Conservation (phyloP, 129 eudicot genomes). For the Scalesia atractyloides region DNA sequence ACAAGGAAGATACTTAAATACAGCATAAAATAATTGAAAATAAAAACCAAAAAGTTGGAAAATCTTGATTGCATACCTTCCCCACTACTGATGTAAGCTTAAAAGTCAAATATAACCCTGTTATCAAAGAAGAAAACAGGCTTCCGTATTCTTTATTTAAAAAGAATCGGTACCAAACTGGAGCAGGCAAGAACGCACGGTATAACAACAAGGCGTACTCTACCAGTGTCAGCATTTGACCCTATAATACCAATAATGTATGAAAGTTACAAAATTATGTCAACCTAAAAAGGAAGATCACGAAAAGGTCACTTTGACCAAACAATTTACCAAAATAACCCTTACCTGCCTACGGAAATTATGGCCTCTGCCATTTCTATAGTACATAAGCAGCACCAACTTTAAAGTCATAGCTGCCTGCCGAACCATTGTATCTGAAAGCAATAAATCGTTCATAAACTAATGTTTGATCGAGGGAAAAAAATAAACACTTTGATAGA, state of each 20-base stretch:
- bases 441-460: constrained; percentile 19
- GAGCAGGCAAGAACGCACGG: constrained; percentile 72
- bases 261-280: constrained; percentile 11
- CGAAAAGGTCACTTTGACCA: neutral
- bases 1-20: constrained; percentile 11
- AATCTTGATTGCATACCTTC: constrained; percentile 38
- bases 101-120: constrained; percentile 62
- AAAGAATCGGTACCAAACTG: constrained; percentile 75
- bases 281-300: neutral
- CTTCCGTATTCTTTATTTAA: constrained; percentile 71
- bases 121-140: constrained; percentile 63
- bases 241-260: constrained; percentile 30
- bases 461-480: neutral
- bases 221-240: constrained; percentile 66
- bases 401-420: constrained; percentile 76
- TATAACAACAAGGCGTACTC: constrained; percentile 57
- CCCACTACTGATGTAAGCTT: constrained; percentile 70
- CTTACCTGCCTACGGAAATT: constrained; percentile 82
- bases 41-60: neutral
- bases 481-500: neutral
- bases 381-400: constrained; percentile 64
- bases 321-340: neutral
- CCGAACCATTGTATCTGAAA: constrained; percentile 76
- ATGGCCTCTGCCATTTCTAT: constrained; percentile 76
- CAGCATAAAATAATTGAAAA: neutral